phyloP scores from a whole-genome alignment of 2,329 filamentous ascomycete species.

The Aspergillus sp. region DNA sequence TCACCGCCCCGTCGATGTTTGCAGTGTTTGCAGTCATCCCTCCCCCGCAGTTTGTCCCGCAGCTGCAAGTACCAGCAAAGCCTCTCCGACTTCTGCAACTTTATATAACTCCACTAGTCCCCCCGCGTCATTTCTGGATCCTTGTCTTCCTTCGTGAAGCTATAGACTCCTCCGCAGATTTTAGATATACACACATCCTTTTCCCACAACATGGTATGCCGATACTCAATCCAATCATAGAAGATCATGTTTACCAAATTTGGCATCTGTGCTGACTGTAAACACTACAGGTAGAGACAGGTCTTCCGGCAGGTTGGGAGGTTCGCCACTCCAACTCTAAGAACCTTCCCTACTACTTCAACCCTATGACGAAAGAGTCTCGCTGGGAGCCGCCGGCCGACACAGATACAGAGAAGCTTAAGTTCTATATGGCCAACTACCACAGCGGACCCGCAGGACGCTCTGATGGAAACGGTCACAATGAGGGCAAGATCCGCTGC shows the following conservation, averaged over 20 bases:
- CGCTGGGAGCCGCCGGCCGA: conserved; percentile 90
- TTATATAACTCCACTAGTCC: neutral
- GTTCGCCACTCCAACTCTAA: conserved; percentile 98
- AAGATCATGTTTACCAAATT: neutral
- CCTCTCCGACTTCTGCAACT: neutral
- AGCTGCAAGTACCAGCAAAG: neutral
- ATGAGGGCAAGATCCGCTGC: conserved; percentile 84
- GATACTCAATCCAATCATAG: neutral
- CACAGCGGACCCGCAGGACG: conserved; percentile 61
- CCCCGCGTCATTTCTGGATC: neutral
- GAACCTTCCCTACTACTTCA: conserved; percentile 99
- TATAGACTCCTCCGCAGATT: neutral
- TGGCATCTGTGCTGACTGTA: conserved; percentile 11
- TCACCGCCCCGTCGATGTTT: conserved; percentile 10
- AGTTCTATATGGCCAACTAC: conserved; percentile 87
- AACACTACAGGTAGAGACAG: conserved; percentile 64
- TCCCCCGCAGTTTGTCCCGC: conserved; percentile 34
- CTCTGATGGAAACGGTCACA: conserved; percentile 40
- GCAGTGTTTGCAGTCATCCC: conserved; percentile 20
- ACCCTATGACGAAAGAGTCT: conserved; percentile 79
- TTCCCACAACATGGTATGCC: conserved; percentile 15
- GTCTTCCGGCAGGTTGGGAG: conserved; percentile 86
- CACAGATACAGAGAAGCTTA: conserved; percentile 89
- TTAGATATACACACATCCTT: neutral
- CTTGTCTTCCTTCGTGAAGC: neutral